A percentile compares a stretch with the other conserved stretches of the same genome.
phyloP scores from a whole-genome alignment of 108 stramenopile genomes.

The Pseudonitzschia multistriata region DNA sequence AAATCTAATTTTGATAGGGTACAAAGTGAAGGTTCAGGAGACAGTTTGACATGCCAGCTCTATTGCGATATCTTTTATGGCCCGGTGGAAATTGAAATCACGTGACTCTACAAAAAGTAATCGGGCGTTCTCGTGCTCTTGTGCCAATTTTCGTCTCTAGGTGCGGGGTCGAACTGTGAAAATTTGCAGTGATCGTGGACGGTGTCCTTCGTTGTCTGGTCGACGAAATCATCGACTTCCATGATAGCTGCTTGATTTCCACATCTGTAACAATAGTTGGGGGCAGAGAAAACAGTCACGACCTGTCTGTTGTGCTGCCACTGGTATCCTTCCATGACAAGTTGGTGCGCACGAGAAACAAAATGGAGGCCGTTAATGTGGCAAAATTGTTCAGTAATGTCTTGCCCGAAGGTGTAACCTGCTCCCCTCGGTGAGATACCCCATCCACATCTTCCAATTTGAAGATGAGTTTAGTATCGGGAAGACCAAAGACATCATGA shows the following conservation, averaged over 20 bases:
- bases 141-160: conserved; percentile 92
- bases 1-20: no score
- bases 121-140: conserved; percentile 92
- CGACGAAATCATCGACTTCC: conserved; percentile 73
- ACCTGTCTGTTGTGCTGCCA: conserved; percentile 82
- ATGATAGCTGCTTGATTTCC: conserved; percentile 98
- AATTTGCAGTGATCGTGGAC: conserved; percentile 80
- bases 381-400: conserved; percentile 93
- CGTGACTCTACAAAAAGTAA: conserved; percentile 84
- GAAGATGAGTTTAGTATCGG: no score
- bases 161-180: conserved; percentile 92
- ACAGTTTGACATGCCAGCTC: no score
- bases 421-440: conserved; percentile 96
- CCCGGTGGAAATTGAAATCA: no score
- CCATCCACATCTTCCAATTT: conserved; percentile 74
- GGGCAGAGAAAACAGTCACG: conserved; percentile 96
- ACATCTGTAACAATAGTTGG: conserved; percentile 70
- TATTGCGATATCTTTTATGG: no score
- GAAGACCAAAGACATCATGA: not conserved
- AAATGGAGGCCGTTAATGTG: conserved; percentile 89
- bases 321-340: conserved; percentile 95
- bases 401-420: conserved; percentile 96
- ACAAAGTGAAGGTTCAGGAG: no score
- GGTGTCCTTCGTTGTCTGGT: conserved; percentile 50
- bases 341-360: conserved; percentile 93